Evolutionary conservation across 106 monocot genomes (phyloP), one percentile per base, ranked within the genome.

Genomic region (Phalaenopsis equestris): DNA sequence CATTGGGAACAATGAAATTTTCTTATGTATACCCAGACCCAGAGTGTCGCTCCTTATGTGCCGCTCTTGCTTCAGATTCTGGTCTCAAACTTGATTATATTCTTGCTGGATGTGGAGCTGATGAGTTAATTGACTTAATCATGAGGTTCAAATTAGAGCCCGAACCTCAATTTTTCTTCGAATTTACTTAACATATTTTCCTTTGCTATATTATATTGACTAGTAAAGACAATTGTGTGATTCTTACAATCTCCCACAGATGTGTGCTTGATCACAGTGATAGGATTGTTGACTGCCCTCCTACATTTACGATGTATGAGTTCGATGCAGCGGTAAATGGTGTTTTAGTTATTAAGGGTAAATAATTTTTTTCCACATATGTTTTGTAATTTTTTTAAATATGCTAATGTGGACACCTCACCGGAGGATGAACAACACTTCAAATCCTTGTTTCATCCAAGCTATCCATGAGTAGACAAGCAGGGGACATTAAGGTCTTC

Each of bases 231-330:
- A 6, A 12, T 43, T 74, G 58, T 52, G 64, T 55, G 21, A 15
- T 80, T 73, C 38, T 75, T 56, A 72, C 56, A 41, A 55, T 45
- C 52, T 80, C 8, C 38, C 24, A 41, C 82, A 99, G 99, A 87
- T 99, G 99, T 82, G 93, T 95, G 17, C 94, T 99, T 85, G 99
- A 99, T 81, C 99, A 93, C 80, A 93, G 95, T 74, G 99, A 99
- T 52, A 95, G 93, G 65, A 99, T 99, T 83, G 72, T 99, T 41
- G 99, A 99, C 67, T 99, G 99, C 55, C 99, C 99, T 77, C 99
- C 99, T 75, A 99, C 99, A 82, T 99, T 99, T 88, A 91, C 99
- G 24, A 99, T 95, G 95, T 99, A 99, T 89, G 99, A 93, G 81
- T 95, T 99, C 86, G 99, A 99, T 86, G 99, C 99, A 55, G 89